Evolutionary conservation across 1,284 basidiomycete genomes (phyloP).

Genomic region (Boletellus deceptivus): DNA sequence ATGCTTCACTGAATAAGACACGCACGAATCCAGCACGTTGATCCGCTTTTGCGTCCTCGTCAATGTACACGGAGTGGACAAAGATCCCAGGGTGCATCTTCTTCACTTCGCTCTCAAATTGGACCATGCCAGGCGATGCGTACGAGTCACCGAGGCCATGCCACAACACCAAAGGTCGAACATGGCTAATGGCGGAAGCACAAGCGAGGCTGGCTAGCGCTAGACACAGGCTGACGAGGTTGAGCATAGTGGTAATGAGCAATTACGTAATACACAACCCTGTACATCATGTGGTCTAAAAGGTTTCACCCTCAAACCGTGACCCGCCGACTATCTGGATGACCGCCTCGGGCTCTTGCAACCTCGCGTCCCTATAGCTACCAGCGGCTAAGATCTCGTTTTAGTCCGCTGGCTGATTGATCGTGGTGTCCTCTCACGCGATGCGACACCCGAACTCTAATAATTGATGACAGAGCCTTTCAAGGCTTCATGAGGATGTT

Average conservation of each 20-base stretch:
- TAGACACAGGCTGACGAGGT: constrained; percentile 11
- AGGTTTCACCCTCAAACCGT: no score
- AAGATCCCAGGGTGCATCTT: constrained; percentile 81
- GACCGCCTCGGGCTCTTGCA: no score
- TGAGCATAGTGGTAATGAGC: constrained; percentile 12
- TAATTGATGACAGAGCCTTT: no score
- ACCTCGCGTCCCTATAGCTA: no score
- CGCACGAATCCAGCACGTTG: constrained; percentile 78
- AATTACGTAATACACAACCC: constrained; percentile 17
- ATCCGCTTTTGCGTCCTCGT: constrained; percentile 67
- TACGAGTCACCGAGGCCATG: constrained; percentile 85
- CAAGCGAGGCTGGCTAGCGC: constrained; percentile 8
- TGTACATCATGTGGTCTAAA: no score
- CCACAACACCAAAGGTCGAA: constrained; percentile 87
- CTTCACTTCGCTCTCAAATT: constrained; percentile 68
- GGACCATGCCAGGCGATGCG: constrained; percentile 62
- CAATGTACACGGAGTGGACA: constrained; percentile 78
- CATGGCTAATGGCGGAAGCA: constrained; percentile 12
- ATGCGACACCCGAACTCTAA: no score
- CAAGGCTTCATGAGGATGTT: no score
- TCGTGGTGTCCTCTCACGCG: no score
- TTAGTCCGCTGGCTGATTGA: no score
- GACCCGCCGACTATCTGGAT: no score
- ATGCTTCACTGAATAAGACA: constrained; percentile 18
- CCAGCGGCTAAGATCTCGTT: no score